These are phyloP conservation scores for Pseudisothecium myosuroides DNA, from an alignment of 225 moss, liverwort and hornwort species.

Conservation along the genomic window DNA sequence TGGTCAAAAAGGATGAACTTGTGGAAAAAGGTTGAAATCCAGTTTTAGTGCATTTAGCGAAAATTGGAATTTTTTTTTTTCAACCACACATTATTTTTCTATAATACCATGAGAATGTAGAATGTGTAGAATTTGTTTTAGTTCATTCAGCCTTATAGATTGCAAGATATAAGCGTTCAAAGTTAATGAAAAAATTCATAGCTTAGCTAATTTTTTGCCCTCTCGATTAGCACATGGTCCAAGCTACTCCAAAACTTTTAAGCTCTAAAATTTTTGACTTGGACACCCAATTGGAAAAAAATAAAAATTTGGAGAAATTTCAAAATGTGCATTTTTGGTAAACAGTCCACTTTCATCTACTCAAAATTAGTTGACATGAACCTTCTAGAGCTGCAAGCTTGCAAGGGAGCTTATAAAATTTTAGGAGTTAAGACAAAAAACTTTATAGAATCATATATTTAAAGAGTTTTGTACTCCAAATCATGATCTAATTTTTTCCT, in stretches of 20 bases:
- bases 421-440: background rate
- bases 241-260: background rate
- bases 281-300: rapidly evolving
- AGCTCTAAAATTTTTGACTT: background rate
- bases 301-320: background rate
- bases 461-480: background rate
- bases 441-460: background rate
- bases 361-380: too few relatives aligned
- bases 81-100: background rate
- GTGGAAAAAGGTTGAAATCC: too few relatives aligned
- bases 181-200: background rate
- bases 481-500: background rate
- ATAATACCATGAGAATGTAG: background rate
- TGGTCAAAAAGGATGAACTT: too few relatives aligned
- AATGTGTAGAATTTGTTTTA: background rate
- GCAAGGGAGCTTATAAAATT: background rate
- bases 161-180: background rate
- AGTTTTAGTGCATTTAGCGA: background rate
- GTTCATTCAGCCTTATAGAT: background rate
- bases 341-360: background rate
- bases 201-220: background rate
- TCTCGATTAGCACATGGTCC: background rate
- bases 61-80: background rate
- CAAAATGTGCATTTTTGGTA: background rate
- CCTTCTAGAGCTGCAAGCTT: too few relatives aligned